Conservation (phyloP, 2,329 filamentous ascomycete species). For the Colletotrichum brevisporum region DNA sequence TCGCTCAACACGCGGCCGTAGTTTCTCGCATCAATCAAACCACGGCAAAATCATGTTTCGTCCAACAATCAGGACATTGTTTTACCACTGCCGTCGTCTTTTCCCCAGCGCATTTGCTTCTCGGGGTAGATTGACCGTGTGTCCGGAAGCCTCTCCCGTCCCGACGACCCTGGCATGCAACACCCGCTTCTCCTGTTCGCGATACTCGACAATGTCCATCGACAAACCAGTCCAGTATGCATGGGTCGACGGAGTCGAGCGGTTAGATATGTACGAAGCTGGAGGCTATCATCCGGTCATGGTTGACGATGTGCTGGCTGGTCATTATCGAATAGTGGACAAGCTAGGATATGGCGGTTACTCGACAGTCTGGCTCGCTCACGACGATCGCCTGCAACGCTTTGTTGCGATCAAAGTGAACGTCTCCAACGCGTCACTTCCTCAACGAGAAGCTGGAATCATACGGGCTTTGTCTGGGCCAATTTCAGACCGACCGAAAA, state of each 20-base stretch:
- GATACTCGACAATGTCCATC: not conserved
- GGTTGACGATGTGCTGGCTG: conserved; percentile 28
- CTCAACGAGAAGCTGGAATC: not conserved
- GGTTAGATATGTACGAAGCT: not conserved
- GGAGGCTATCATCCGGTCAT: not conserved
- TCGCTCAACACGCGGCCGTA: too few relatives aligned
- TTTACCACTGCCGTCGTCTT: not conserved
- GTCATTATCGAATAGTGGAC: conserved; percentile 52
- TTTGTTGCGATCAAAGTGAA: conserved; percentile 51
- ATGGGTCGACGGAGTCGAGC: not conserved
- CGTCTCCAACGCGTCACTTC: not conserved
- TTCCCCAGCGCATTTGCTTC: not conserved
- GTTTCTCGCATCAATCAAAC: too few relatives aligned
- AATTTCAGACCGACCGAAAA: not conserved
- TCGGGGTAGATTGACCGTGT: too few relatives aligned
- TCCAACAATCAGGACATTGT: not conserved
- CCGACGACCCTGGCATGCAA: too few relatives aligned
- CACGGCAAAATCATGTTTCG: not conserved
- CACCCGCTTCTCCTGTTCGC: not conserved
- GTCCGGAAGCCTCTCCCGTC: not conserved
- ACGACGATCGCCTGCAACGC: conserved; percentile 46
- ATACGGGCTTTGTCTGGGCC: not conserved
- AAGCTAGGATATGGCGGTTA: conserved; percentile 56
- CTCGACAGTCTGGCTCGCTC: conserved; percentile 58
- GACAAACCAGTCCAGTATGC: not conserved